Evolutionary conservation across 2,329 filamentous ascomycete species (phyloP), one percentile per base, ranked within the genome.

Genomic region (Paraphoma chrysanthemicola): DNA sequence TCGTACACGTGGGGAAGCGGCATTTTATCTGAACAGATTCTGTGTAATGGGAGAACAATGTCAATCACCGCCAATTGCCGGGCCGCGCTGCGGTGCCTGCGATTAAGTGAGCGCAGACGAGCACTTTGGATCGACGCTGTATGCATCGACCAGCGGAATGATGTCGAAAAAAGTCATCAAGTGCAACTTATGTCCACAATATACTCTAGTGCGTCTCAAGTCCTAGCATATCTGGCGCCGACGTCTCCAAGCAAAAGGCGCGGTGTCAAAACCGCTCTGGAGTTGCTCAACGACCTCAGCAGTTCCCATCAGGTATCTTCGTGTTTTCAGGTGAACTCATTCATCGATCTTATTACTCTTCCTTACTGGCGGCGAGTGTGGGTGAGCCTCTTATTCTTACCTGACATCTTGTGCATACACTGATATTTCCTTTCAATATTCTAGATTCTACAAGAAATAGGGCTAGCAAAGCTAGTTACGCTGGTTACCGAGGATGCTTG

Each of bases 1-100:
- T 70, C 66, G 1, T 69, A 70, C 23, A 69, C 60, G 1, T 70
- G 66, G 64, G 63, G 54, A 1, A 53, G 64, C n/a, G 41, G 59
- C 36, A n/a, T 14, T 4, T 41, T 54, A 1, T 57, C 53, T 12
- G 11, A 4, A 3, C 29, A 51, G 50, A 18, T 10, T 1, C 48
- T 63, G 4, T 44, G 17, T 10, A 16, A 29, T 3, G 43, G 18
- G 11, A 29, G 43, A 9, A 30, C 10, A 4, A 44, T 44, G 16
- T 11, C 9, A 3, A 44, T 44, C 18, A 44, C 43, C 11, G 11
- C 10, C 18, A 44, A 44, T 29, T 43, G 41, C 17, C 12, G 10
- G 17, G 16, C 11, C 4, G 41, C 16, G 3, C 41, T 43, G n/a
- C 41, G 41, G 4, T 43, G 17, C 41, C 41, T 43, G 12, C 41